Conservation (phyloP, 2,329 filamentous ascomycete species). For the Aspergillus chevalieri region DNA sequence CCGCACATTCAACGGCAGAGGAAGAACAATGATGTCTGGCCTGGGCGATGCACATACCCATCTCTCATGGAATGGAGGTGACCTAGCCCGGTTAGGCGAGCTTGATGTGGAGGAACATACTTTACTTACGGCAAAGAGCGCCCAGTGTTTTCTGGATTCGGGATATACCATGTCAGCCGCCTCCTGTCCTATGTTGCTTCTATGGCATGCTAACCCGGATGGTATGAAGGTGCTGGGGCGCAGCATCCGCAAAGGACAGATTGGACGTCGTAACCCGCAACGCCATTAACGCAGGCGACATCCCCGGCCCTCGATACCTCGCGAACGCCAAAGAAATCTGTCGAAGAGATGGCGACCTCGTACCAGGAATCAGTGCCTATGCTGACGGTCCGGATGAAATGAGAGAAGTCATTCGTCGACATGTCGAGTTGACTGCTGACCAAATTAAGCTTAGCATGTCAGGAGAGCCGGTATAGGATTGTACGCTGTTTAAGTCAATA, state of each 20-base stretch:
- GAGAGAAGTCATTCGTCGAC: constrained; percentile 33
- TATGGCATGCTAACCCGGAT: no score
- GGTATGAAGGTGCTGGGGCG: constrained; percentile 36
- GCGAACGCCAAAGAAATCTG: constrained; percentile 48
- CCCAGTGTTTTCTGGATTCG: constrained; percentile 43
- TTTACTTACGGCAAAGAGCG: constrained; percentile 39
- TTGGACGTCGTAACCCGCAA: constrained; percentile 45
- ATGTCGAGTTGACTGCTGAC: constrained; percentile 36
- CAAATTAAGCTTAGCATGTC: constrained; percentile 43
- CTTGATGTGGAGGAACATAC: constrained; percentile 46
- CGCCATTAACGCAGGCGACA: constrained; percentile 44
- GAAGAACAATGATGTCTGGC: constrained; percentile 46
- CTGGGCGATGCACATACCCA: constrained; percentile 45
- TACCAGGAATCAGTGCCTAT: constrained; percentile 37
- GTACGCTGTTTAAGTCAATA: neutral
- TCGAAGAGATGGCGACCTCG: constrained; percentile 39
- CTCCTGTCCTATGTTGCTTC: no score
- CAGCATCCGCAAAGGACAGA: constrained; percentile 42
- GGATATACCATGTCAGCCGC: constrained; percentile 36
- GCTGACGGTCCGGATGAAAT: constrained; percentile 39
- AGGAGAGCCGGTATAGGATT: constrained; percentile 17
- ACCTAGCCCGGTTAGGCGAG: constrained; percentile 37
- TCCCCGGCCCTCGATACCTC: constrained; percentile 44
- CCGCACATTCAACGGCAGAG: constrained; percentile 34
- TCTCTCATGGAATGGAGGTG: constrained; percentile 40